A percentile compares a stretch with the other conserved stretches of the same genome.
Conservation (phyloP, 2,329 filamentous ascomycete genomes). For the Aspergillus hortae region DNA sequence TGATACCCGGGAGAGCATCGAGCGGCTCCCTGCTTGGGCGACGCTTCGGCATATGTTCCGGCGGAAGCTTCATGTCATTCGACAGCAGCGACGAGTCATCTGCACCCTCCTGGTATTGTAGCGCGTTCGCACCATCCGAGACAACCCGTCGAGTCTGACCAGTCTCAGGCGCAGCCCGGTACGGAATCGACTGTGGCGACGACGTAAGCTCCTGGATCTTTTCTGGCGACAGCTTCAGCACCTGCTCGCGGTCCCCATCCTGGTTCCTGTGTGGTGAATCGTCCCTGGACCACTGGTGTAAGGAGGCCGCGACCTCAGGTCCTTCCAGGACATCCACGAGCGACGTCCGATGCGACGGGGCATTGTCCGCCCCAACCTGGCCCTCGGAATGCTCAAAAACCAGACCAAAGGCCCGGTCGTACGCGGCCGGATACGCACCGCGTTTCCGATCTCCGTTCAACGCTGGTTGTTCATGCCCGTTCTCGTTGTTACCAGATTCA, state of each 20-base stretch:
- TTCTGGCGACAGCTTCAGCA: slow-evolving; percentile 52
- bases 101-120: slow-evolving; percentile 5
- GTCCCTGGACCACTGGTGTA: slow-evolving; percentile 23
- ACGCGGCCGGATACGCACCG: slow-evolving; percentile 8
- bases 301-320: slow-evolving; percentile 18
- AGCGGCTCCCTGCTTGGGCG: slow-evolving; percentile 25
- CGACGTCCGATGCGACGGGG: slow-evolving; percentile 17
- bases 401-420: slow-evolving; percentile 18
- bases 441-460: slow-evolving; percentile 12
- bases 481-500: not conserved
- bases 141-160: slow-evolving; percentile 20
- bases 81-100: slow-evolving; percentile 19
- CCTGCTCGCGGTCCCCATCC: slow-evolving; percentile 22
- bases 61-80: slow-evolving; percentile 24
- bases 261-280: slow-evolving; percentile 18
- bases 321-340: slow-evolving; percentile 29
- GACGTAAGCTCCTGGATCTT: slow-evolving; percentile 54
- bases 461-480: not conserved
- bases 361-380: slow-evolving; percentile 6
- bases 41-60: slow-evolving; percentile 17
- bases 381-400: slow-evolving; percentile 16
- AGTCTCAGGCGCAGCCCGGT: slow-evolving; percentile 36
- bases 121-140: slow-evolving; percentile 17
- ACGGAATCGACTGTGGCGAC: slow-evolving; percentile 53
- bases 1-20: slow-evolving; percentile 23